Evolutionary conservation across 2,329 filamentous ascomycete genomes (phyloP), one percentile per base, ranked within the genome.

Genomic region (Diaporthe sp.): DNA sequence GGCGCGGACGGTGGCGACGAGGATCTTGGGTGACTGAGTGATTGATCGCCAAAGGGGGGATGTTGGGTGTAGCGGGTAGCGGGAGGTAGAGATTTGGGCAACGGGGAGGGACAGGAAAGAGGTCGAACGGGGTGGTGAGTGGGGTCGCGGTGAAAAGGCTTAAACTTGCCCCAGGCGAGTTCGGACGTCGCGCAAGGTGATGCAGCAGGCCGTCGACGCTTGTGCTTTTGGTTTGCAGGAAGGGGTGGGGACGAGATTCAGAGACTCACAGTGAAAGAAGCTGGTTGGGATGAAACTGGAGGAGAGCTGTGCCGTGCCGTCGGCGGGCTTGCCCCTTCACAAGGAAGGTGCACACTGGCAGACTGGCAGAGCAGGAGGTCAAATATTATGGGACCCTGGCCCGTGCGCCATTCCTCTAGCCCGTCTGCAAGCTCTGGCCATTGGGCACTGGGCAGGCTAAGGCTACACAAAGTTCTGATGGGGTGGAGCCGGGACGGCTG

Each of bases 211-310:
- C n/a, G 70, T 33, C 19, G 70, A 45, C 55, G 64, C 64, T 68
- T 54, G 57, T 72, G 70, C 70, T 72, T 72, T 54, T 64, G n/a
- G 47, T 33, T 42, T 54, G 47, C 64, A 13, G 15, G 64, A 54
- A 19, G 57, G 60, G 52, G 22, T 12, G 54, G 54, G 61, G 35
- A 28, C 8, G 45, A 28, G 50, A 57, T 69, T 73, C 71, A 69
- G 71, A 71, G 68, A 69, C 71, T 57, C 40, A 55, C 33, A 58
- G 30, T 69, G 61, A 73, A 73, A 69, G 71, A 73, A 73, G 54
- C 60, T 68, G 71, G 47, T 69, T 58, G 71, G 64, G 71, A 69
- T 73, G 71, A 73, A 73, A 73, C 71, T 73, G 50, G 71, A 72
- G 57, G 57, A 61, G 69, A 64, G 45, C 38, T 64, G 70, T 72